Conservation (phyloP, 257 asterid species). For the Perilla frutescens region DNA sequence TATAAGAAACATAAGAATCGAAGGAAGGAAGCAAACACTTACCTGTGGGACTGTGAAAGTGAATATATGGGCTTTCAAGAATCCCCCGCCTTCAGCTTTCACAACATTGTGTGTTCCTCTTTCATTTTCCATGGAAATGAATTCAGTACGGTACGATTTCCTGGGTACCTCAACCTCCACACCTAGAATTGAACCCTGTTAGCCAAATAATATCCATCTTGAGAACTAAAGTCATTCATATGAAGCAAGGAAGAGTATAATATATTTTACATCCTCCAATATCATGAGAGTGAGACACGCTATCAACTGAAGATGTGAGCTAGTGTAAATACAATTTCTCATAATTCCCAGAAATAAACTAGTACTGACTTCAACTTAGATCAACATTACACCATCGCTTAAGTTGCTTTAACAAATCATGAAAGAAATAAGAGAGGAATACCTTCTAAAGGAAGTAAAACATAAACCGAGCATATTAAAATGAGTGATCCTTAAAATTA, state of each 20-base stretch:
- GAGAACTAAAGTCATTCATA: constrained; percentile 56
- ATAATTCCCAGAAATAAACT: constrained; percentile 4
- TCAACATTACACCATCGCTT: constrained; percentile 1
- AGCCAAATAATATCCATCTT: constrained; percentile 84
- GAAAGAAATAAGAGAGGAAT: neutral
- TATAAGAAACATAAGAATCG: neutral
- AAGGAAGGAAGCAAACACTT: constrained; percentile 29
- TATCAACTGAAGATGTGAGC: constrained; percentile 1
- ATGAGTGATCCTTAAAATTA: neutral
- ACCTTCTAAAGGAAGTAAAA: constrained; percentile 5
- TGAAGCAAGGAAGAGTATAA: constrained; percentile 28
- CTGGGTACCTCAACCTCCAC: constrained; percentile 84
- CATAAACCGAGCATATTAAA: neutral
- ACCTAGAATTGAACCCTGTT: constrained; percentile 99
- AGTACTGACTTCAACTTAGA: neutral
- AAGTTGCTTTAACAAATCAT: neutral
- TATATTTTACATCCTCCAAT: constrained; percentile 19
- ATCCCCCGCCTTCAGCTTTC: constrained; percentile 65
- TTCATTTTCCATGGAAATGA: constrained; percentile 46
- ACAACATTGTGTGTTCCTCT: constrained; percentile 44
- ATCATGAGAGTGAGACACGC: neutral
- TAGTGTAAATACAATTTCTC: neutral
- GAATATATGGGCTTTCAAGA: constrained; percentile 68
- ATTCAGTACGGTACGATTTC: constrained; percentile 63
- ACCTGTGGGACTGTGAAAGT: constrained; percentile 84